These are phyloP conservation scores for Heliosperma pusillum DNA, from an alignment of 148 eudicot genomes.

Conservation along the genomic window DNA sequence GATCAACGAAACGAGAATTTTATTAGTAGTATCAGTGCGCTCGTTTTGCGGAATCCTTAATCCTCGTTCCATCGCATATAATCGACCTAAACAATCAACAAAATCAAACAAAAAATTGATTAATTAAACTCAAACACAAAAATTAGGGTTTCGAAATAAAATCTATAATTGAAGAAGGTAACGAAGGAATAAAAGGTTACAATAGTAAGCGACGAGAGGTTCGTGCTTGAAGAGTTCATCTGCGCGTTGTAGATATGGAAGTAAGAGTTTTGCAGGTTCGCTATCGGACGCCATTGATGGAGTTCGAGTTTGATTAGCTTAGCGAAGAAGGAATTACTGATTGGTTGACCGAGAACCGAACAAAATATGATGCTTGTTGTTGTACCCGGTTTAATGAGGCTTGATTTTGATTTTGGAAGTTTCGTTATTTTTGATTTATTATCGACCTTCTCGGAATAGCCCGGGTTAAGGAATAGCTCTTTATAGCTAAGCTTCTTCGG, in stretches of 20 bases:
- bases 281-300: conserved; percentile 38
- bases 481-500: no score
- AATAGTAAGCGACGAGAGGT: conserved; percentile 95
- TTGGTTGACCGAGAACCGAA: background rate
- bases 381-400: background rate
- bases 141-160: conserved; percentile 12
- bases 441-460: no score
- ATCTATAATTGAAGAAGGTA: background rate
- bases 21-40: conserved; percentile 76
- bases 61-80: conserved; percentile 98
- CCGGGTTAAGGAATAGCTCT: no score
- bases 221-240: conserved; percentile 97
- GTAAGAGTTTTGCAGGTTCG: conserved; percentile 89
- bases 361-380: background rate
- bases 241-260: conserved; percentile 96
- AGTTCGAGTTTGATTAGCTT: background rate
- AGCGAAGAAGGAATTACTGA: background rate
- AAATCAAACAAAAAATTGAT: background rate
- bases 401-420: no score
- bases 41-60: conserved; percentile 70
- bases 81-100: conserved; percentile 56
- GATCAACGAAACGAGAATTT: conserved; percentile 79
- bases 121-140: conserved; percentile 10
- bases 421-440: no score
- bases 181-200: conserved; percentile 28